A percentile compares a stretch with the other conserved stretches of the same genome.
These are phyloP conservation scores for Penicillium sp. DNA, from an alignment of 2,329 filamentous ascomycete genomes.

Conservation along the genomic window DNA sequence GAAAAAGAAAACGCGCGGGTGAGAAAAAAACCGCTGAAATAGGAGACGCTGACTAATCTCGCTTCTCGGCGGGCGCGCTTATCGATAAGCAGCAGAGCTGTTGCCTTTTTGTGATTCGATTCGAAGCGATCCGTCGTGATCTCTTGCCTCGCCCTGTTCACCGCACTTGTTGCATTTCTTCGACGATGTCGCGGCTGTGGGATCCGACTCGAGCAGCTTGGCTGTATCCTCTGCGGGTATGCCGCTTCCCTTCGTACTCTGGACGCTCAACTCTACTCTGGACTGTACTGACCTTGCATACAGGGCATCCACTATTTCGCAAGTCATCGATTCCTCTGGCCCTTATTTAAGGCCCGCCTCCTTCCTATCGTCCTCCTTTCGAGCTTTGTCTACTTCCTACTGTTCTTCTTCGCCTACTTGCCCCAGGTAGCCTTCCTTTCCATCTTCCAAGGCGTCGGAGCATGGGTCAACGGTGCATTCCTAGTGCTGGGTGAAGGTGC, in stretches of 20 bases:
- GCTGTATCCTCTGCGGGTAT: conserved; percentile 50
- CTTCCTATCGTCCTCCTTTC: conserved; percentile 80
- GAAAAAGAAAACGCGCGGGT: conserved; percentile 28
- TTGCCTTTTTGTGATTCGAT: conserved; percentile 9
- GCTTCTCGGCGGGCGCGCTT: conserved; percentile 19
- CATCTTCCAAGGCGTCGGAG: conserved; percentile 79
- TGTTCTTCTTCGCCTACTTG: conserved; percentile 85
- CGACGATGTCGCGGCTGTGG: conserved; percentile 6
- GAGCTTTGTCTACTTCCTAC: conserved; percentile 73
- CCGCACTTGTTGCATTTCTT: too few relatives aligned
- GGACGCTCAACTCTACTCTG: not conserved
- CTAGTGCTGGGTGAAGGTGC: conserved; percentile 70
- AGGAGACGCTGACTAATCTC: conserved; percentile 16
- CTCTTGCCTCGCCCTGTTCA: not conserved
- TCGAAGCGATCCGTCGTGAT: not conserved
- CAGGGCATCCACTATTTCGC: conserved; percentile 79
- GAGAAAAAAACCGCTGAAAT: conserved; percentile 22
- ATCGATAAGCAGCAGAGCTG: conserved; percentile 35
- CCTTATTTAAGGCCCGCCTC: conserved; percentile 72
- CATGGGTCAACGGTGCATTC: conserved; percentile 87
- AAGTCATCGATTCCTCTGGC: conserved; percentile 74
- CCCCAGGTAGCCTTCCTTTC: conserved; percentile 86
- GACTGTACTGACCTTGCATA: conserved; percentile 6
- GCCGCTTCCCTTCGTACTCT: conserved; percentile 14
- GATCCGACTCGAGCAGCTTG: conserved; percentile 40